Conservation (phyloP, 1,284 basidiomycete genomes). For the Earliella scabrosa region DNA sequence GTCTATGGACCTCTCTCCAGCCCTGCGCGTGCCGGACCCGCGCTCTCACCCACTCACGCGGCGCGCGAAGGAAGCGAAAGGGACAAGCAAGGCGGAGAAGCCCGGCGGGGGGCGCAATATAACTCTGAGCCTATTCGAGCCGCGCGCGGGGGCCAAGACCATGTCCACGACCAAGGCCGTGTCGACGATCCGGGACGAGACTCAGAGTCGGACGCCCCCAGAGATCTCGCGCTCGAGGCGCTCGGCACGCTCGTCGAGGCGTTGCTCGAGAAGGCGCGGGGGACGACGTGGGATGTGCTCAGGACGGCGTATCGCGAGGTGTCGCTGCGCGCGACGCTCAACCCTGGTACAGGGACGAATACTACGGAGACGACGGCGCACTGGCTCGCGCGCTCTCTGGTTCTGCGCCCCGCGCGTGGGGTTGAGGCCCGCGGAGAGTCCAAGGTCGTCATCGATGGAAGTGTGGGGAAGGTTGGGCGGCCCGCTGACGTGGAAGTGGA, state of each 20-base stretch:
- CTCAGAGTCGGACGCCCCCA: no score
- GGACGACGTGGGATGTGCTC: constrained; percentile 62
- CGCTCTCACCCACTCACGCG: no score
- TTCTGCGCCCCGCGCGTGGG: constrained; percentile 29
- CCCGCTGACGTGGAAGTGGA: not conserved
- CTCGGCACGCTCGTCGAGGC: constrained; percentile 47
- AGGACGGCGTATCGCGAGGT: constrained; percentile 69
- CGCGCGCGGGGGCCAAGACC: no score
- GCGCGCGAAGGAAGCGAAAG: no score
- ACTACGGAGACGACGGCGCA: constrained; percentile 45
- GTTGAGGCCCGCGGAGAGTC: no score
- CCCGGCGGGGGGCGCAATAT: no score
- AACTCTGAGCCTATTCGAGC: not conserved
- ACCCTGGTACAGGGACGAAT: constrained; percentile 26
- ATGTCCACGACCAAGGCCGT: no score
- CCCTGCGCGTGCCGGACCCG: no score
- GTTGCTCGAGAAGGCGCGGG: constrained; percentile 53
- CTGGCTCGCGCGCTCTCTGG: constrained; percentile 59
- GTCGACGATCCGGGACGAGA: no score
- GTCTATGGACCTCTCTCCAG: no score
- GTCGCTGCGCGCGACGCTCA: constrained; percentile 29
- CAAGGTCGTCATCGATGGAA: not conserved
- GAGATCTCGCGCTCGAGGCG: constrained; percentile 46
- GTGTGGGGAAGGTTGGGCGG: not conserved
- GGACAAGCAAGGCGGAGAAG: no score